Evolutionary conservation across 2,329 filamentous ascomycete genomes (phyloP), one percentile per base, ranked within the genome.

Genomic region (Blastomyces silverae): DNA sequence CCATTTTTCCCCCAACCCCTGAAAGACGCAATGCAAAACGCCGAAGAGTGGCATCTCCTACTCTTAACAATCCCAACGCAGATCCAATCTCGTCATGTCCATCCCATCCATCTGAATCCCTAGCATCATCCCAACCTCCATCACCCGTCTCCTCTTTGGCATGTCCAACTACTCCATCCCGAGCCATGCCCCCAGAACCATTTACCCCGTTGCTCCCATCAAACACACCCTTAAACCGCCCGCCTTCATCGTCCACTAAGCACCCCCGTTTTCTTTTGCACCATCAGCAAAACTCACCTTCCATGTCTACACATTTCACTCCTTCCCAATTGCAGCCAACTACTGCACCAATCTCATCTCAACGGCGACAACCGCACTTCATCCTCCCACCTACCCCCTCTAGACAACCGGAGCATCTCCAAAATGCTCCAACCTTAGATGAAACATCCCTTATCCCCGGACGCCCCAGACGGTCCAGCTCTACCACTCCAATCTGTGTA

Each of bases 331-430:
- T 37, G 52, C 13, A 22, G 6, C 25, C 34, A 71, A 48, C 42
- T 20, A 48, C 66, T 6, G 50, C 50, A 50, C 53, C 37, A 13
- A 11, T 50, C 53, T 52, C 66, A n/a, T 62, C 64, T 28, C 65
- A 58, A n/a, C 59, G 68, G 61, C 71, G 70, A 28, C 78, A 76
- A 65, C 76, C 76, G 3, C 65, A 67, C 10, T 79, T 79, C 63
- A 70, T 78, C 13, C 67, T 79, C 3, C 77, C 77, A 2, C 72
- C 71, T 46, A 76, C 75, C 0, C 76, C 75, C 2, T 75, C 75
- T 3, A 73, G 74, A 4, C 64, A 62, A 2, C 61, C 64, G 20
- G 63, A 65, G 3, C 70, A 73, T 1, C 67, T 71, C 58, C 15
- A 57, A 2, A 61, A 63, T 3, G 52, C 64, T 15, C 69, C 74